phyloP scores from a whole-genome alignment of 495 filamentous ascomycete genomes.

The Staphylotrichum longicolle region DNA sequence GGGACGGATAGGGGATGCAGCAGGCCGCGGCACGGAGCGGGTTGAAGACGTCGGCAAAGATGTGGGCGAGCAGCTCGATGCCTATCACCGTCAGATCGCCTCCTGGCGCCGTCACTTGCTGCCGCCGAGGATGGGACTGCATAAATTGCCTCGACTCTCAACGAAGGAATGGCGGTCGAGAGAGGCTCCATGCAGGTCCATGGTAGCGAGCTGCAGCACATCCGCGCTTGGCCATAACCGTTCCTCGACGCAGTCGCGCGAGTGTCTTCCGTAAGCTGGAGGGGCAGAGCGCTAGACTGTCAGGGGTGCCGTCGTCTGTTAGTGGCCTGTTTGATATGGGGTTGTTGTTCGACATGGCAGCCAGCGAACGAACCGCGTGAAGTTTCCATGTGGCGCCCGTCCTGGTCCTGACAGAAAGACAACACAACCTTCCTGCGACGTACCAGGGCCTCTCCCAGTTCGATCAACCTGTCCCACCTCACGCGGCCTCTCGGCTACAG shows the following conservation, averaged over 20 bases:
- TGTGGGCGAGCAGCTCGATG: constrained; percentile 11
- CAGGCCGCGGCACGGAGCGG: not conserved
- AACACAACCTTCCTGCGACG: constrained; percentile 2
- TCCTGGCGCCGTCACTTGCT: constrained; percentile 2
- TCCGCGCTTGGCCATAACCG: not conserved
- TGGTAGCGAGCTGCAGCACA: constrained; percentile 9
- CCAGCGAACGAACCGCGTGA: constrained; percentile 8
- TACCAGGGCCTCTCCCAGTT: not conserved
- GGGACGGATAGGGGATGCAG: not conserved
- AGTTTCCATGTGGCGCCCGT: constrained; percentile 9
- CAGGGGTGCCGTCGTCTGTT: constrained; percentile 9
- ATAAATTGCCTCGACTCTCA: constrained; percentile 9
- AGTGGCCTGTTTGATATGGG: not conserved
- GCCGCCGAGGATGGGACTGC: constrained; percentile 7
- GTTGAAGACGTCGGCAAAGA: not conserved
- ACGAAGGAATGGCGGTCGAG: not conserved
- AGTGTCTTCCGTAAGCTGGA: not conserved
- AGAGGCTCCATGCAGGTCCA: constrained; percentile 1
- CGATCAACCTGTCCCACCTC: not conserved
- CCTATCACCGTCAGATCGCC: constrained; percentile 6
- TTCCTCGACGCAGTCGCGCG: not conserved
- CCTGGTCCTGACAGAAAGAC: not conserved
- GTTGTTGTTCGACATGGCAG: not conserved
- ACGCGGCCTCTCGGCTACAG: constrained; percentile 12
- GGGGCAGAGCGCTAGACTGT: not conserved